phyloP scores from a whole-genome alignment of 768 basidiomycete species.

The Thelephora ganbajun region DNA sequence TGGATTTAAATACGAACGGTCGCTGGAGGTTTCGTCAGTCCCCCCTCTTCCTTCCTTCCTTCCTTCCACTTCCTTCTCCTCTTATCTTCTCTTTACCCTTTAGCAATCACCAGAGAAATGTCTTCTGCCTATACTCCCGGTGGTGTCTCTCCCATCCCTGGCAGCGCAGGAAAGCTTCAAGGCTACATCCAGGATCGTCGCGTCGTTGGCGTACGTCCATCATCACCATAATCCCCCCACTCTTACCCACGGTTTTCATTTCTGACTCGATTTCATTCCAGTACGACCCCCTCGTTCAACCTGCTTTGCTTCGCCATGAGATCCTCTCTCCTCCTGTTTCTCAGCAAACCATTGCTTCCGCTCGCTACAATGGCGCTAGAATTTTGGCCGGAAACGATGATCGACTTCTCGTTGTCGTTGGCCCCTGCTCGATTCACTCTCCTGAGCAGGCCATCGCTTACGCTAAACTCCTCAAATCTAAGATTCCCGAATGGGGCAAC shows the following conservation, averaged over 20 bases:
- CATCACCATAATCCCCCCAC: no score
- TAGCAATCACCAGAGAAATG: slow-evolving; percentile 15
- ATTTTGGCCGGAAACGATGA: slow-evolving; percentile 78
- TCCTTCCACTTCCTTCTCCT: slow-evolving; percentile 6
- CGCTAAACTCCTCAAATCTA: slow-evolving; percentile 55
- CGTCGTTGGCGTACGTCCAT: slow-evolving; percentile 57
- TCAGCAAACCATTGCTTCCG: slow-evolving; percentile 61
- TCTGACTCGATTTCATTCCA: slow-evolving; percentile 16
- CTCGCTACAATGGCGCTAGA: slow-evolving; percentile 66
- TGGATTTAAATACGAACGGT: no score
- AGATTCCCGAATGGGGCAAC: slow-evolving; percentile 55
- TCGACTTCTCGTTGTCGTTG: slow-evolving; percentile 80
- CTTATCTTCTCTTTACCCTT: slow-evolving; percentile 19
- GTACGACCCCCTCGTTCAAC: slow-evolving; percentile 96
- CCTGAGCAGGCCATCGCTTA: slow-evolving; percentile 77
- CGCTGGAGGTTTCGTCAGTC: background rate
- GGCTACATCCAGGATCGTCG: slow-evolving; percentile 72
- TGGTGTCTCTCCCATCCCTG: slow-evolving; percentile 48
- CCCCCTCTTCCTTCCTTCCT: background rate
- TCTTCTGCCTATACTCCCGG: slow-evolving; percentile 8
- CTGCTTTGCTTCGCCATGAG: slow-evolving; percentile 81
- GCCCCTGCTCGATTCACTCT: slow-evolving; percentile 92
- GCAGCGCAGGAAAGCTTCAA: slow-evolving; percentile 48
- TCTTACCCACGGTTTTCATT: background rate
- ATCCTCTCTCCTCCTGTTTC: slow-evolving; percentile 53